Percentiles rank a stretch among this genome's conserved stretches.
Conservation (phyloP, 768 basidiomycete species). For the Cystobasidium onofrii region DNA sequence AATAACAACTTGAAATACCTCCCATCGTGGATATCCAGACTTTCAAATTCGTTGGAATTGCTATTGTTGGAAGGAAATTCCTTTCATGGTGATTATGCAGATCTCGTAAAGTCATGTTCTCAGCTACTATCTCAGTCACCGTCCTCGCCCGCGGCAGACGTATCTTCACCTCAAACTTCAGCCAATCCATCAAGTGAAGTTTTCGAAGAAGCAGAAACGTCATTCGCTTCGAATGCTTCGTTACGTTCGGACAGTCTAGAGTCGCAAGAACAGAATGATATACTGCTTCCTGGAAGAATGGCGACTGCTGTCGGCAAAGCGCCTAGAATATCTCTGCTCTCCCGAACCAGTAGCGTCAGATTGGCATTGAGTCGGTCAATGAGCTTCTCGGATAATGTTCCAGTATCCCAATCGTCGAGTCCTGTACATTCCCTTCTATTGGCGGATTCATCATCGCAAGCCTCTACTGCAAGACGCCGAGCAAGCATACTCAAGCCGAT, state of each 20-base stretch:
- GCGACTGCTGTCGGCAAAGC: not conserved
- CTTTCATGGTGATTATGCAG: slow-evolving; percentile 87
- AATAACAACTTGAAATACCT: slow-evolving; percentile 78
- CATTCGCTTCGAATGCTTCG: not conserved
- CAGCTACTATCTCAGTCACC: slow-evolving; percentile 48
- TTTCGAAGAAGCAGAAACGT: not conserved
- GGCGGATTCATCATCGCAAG: not conserved
- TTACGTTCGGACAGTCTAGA: not conserved
- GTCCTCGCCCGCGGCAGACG: slow-evolving; percentile 6
- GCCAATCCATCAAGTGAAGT: not conserved
- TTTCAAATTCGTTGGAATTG: slow-evolving; percentile 67
- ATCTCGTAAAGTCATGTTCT: slow-evolving; percentile 74
- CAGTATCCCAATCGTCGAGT: not conserved
- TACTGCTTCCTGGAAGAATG: not conserved
- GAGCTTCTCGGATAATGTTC: not conserved
- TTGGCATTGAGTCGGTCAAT: not conserved
- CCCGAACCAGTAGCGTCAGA: not conserved
- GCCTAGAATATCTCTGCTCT: not conserved
- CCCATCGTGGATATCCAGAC: slow-evolving; percentile 87
- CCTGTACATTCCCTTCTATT: slow-evolving; percentile 20
- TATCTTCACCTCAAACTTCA: not conserved
- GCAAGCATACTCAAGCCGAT: slow-evolving; percentile 12
- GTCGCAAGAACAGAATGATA: not conserved
- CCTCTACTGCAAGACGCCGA: not conserved
- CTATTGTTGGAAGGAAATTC: slow-evolving; percentile 92